Evolutionary conservation across 345 rosid species (phyloP).

Genomic region (Microcos paniculata): DNA sequence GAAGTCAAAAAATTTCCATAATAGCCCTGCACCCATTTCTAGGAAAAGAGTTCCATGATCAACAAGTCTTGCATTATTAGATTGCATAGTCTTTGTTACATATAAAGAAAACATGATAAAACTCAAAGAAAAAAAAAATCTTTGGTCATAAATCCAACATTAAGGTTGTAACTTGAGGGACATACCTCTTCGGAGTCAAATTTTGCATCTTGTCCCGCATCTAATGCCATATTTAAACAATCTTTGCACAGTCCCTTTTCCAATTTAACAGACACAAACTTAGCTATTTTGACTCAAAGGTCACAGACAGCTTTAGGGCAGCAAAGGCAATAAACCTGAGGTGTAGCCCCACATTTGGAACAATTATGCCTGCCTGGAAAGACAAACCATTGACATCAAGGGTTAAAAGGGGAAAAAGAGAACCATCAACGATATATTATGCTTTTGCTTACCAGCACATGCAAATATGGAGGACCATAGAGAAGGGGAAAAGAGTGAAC

Average conservation of each 20-base stretch:
- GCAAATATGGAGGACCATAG: not conserved
- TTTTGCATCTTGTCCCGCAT: slow-evolving; percentile 4
- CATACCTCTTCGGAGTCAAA: slow-evolving; percentile 5
- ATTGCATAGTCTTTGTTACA: not conserved
- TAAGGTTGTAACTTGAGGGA: not conserved
- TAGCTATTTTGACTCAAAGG: not conserved
- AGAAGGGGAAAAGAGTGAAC: not conserved
- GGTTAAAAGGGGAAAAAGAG: not conserved
- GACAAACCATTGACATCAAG: not conserved
- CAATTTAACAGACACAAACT: not conserved
- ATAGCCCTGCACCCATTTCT: not conserved
- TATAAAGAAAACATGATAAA: not conserved
- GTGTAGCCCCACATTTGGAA: not conserved
- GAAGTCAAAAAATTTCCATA: not conserved
- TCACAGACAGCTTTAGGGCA: slow-evolving; percentile 7
- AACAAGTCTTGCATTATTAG: not conserved
- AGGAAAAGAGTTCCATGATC: not conserved
- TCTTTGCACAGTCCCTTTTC: not conserved
- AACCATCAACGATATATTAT: too few relatives aligned
- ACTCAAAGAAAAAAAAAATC: not conserved
- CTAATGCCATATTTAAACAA: not conserved
- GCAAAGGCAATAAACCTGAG: not conserved
- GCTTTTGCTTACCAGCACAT: not conserved
- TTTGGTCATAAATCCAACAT: not conserved
- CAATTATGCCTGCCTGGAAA: slow-evolving; percentile 13